These are phyloP conservation scores for Pythium brachiatum DNA, from an alignment of 352 stramenopile species.

Conservation along the genomic window DNA sequence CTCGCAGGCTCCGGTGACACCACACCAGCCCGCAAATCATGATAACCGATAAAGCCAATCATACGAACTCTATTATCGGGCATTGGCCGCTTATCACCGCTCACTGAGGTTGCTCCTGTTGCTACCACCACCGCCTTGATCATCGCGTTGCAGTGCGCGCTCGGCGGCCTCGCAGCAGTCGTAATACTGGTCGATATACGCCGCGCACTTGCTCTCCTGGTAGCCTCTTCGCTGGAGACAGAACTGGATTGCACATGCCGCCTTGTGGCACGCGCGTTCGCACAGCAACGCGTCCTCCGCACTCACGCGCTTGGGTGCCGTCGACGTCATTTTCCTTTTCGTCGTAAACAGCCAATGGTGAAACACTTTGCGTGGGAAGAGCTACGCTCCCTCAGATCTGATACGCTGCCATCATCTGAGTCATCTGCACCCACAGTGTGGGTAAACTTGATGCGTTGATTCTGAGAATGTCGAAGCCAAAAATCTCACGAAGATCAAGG, in stretches of 20 bases:
- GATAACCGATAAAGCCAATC: neutral
- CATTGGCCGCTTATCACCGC: too few relatives aligned
- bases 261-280: constrained; percentile 62
- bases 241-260: constrained; percentile 80
- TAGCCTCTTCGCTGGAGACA: constrained; percentile 74
- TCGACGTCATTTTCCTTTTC: neutral
- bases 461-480: too few relatives aligned
- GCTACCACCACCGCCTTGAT: neutral
- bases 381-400: neutral
- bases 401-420: neutral
- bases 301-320: constrained; percentile 17
- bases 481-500: neutral
- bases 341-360: too few relatives aligned
- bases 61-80: neutral
- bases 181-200: constrained; percentile 67
- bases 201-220: constrained; percentile 65
- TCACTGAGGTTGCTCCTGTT: too few relatives aligned
- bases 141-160: constrained; percentile 19
- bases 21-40: neutral
- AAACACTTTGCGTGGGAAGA: neutral
- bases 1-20: neutral
- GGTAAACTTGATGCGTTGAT: too few relatives aligned
- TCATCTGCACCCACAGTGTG: too few relatives aligned
- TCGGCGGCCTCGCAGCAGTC: constrained; percentile 63
- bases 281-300: constrained; percentile 37